These are phyloP conservation scores for Spergularia bocconei DNA, from an alignment of 148 eudicot species.

Conservation along the genomic window DNA sequence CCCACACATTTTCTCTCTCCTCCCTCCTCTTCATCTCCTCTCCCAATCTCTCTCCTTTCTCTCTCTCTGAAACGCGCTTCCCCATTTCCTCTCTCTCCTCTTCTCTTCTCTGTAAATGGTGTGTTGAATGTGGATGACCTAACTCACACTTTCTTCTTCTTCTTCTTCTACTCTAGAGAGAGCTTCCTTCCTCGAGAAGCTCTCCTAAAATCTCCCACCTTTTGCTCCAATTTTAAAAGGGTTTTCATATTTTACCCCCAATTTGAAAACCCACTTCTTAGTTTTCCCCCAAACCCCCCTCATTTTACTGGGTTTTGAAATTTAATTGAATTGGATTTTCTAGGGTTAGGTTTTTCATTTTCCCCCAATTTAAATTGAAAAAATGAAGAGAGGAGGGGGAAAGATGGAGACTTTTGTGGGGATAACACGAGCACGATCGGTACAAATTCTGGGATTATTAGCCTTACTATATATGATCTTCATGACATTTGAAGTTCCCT, in stretches of 20 bases:
- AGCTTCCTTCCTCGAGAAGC: conserved; percentile 27
- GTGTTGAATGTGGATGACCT: conserved; percentile 33
- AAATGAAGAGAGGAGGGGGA: conserved; percentile 25
- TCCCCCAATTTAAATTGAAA: not conserved
- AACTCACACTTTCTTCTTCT: conserved; percentile 21
- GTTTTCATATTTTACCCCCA: conserved; percentile 13
- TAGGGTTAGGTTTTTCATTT: conserved; percentile 26
- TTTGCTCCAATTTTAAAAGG: conserved; percentile 12
- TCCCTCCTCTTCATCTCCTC: not conserved
- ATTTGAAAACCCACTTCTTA: conserved; percentile 19
- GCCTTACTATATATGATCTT: conserved; percentile 52
- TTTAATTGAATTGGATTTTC: too few relatives aligned
- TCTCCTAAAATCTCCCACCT: conserved; percentile 1
- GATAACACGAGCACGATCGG: conserved; percentile 47
- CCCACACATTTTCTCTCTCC: not conserved
- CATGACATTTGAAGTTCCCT: conserved; percentile 62
- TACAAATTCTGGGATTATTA: conserved; percentile 45
- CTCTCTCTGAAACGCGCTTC: not conserved
- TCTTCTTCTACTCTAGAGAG: not conserved
- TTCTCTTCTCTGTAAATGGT: not conserved
- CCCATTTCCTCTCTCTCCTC: not conserved
- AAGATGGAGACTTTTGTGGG: conserved; percentile 49
- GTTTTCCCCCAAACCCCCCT: not conserved
- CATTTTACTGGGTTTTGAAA: not conserved
- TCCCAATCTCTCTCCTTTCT: not conserved